These are phyloP conservation scores for Rhodotorula graminis DNA, from an alignment of 768 basidiomycete species.

Conservation along the genomic window DNA sequence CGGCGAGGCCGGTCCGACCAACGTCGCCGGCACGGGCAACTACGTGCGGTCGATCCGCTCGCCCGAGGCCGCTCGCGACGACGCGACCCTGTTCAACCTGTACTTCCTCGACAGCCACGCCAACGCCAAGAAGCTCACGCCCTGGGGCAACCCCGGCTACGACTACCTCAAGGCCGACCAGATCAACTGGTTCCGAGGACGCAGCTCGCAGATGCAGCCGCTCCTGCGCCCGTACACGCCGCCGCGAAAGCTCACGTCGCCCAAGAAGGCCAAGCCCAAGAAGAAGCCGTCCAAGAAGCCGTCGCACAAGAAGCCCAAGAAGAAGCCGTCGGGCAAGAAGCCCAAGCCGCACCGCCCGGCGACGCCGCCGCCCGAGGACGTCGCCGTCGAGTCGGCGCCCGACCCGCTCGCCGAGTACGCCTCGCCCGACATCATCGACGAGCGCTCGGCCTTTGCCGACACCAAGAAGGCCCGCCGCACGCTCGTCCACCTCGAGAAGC, in stretches of 20 bases:
- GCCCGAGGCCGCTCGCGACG: conserved; percentile 13
- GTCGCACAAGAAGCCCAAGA: neutral
- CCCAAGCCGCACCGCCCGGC: neutral
- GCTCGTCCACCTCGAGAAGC: neutral
- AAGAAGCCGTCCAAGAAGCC: neutral
- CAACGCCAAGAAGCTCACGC: conserved; percentile 16
- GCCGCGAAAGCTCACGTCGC: neutral
- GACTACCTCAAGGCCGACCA: conserved; percentile 42
- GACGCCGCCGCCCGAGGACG: no score
- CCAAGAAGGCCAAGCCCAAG: conserved; percentile 4
- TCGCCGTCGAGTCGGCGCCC: no score
- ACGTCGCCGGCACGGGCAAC: conserved; percentile 85
- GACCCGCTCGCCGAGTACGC: neutral
- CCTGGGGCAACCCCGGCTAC: conserved; percentile 26
- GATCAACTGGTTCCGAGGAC: conserved; percentile 42
- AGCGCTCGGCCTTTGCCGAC: neutral
- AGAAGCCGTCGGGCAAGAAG: neutral
- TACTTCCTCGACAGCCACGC: conserved; percentile 44
- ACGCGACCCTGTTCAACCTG: conserved; percentile 37
- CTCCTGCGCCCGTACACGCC: conserved; percentile 21
- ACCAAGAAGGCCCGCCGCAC: neutral
- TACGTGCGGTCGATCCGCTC: conserved; percentile 51
- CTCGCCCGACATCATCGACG: neutral
- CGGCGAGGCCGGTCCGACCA: conserved; percentile 70
- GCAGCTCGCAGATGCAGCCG: conserved; percentile 25